These are phyloP conservation scores for Hibiscus mutabilis DNA, from an alignment of 345 rosid genomes.

Conservation along the genomic window DNA sequence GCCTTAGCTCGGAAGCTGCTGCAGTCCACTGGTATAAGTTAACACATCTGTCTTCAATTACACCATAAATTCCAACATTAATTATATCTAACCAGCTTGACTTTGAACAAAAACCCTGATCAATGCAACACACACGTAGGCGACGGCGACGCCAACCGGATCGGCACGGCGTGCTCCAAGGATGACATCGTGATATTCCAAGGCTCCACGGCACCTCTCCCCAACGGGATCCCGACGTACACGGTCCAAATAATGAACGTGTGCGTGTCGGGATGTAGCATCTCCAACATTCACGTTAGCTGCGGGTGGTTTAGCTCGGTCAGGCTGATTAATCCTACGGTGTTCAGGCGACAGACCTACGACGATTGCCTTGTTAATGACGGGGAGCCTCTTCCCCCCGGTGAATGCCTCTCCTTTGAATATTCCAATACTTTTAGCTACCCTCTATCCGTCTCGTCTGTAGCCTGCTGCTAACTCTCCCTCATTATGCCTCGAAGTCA, in stretches of 20 bases:
- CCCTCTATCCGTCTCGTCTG: constrained; percentile 53
- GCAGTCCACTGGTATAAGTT: constrained; percentile 3
- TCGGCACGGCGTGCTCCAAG: constrained; percentile 50
- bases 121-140: neutral
- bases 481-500: neutral
- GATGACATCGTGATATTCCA: constrained; percentile 54
- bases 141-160: constrained; percentile 33
- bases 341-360: constrained; percentile 46
- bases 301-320: constrained; percentile 76
- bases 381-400: constrained; percentile 55
- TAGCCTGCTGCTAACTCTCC: constrained; percentile 32
- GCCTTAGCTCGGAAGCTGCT: constrained; percentile 1
- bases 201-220: constrained; percentile 48
- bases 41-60: neutral
- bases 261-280: constrained; percentile 45
- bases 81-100: too few species aligned
- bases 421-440: constrained; percentile 59
- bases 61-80: too few species aligned
- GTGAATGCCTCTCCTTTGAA: constrained; percentile 53
- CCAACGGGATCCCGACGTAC: constrained; percentile 60
- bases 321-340: constrained; percentile 45
- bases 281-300: constrained; percentile 57
- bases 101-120: neutral
- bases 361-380: constrained; percentile 65
- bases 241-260: constrained; percentile 46